phyloP scores from a whole-genome alignment of 2,329 filamentous ascomycete genomes.

The Neurospora sp. region DNA sequence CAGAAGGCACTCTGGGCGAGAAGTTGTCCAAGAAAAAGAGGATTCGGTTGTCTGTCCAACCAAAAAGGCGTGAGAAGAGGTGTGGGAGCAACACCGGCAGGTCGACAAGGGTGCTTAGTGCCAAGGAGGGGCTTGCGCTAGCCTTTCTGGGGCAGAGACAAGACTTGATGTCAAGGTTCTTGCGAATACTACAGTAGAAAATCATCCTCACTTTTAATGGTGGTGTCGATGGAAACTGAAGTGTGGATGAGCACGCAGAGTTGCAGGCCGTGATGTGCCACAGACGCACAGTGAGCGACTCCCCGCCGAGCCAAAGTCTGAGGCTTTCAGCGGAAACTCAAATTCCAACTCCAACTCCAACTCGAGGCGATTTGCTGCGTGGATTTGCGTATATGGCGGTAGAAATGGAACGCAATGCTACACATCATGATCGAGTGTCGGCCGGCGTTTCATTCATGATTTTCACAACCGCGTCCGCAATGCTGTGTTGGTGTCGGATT shows the following conservation, averaged over 20 bases:
- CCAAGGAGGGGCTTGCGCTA: background rate
- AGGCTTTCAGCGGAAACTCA: background rate
- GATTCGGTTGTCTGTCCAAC: background rate
- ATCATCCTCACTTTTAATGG: background rate
- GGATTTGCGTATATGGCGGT: background rate
- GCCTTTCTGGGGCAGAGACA: background rate
- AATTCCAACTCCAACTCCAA: background rate
- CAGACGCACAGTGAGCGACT: background rate
- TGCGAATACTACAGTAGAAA: background rate
- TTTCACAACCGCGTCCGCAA: background rate
- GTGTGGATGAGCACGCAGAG: background rate
- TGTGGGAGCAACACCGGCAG: background rate
- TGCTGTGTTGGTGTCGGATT: background rate
- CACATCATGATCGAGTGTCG: background rate
- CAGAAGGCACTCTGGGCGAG: background rate
- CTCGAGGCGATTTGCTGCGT: background rate
- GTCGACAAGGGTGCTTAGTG: background rate
- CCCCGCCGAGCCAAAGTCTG: background rate
- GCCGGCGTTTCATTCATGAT: background rate
- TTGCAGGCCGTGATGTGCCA: background rate
- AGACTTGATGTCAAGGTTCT: background rate
- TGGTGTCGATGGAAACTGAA: background rate
- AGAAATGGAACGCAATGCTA: background rate
- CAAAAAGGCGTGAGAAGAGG: background rate
- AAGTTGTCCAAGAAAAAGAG: background rate